Conservation (phyloP, 805 yeast genomes). For the Pichia membranifaciens region DNA sequence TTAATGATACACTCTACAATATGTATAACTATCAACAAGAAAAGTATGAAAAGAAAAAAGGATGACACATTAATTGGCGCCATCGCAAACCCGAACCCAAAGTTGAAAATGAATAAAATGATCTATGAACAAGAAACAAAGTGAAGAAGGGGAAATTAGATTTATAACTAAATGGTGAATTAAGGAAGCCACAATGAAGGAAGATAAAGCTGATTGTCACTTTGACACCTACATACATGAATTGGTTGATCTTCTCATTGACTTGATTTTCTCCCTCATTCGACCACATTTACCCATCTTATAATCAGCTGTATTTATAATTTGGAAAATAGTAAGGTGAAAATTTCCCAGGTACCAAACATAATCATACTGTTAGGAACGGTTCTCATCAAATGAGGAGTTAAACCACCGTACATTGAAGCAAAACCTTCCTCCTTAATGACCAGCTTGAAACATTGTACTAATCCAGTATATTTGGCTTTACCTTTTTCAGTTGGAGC, state of each 20-base stretch:
- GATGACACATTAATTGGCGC: neutral
- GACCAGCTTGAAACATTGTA: slow-evolving; percentile 82
- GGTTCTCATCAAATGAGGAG: slow-evolving; percentile 93
- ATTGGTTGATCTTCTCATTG: too few relatives aligned
- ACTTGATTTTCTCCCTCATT: too few relatives aligned
- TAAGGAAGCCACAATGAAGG: neutral
- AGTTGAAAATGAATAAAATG: neutral
- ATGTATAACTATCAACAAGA: too few relatives aligned
- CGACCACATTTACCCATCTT: too few relatives aligned
- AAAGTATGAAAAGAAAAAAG: neutral
- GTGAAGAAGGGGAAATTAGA: too few relatives aligned
- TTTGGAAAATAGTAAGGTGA: slow-evolving; percentile 49
- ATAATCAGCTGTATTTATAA: slow-evolving; percentile 10
- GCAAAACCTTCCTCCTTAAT: slow-evolving; percentile 87
- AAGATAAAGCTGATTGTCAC: too few relatives aligned
- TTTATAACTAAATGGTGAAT: too few relatives aligned
- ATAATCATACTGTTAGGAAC: slow-evolving; percentile 97
- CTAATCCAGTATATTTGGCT: slow-evolving; percentile 82
- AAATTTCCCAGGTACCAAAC: slow-evolving; percentile 98
- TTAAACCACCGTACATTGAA: slow-evolving; percentile 94
- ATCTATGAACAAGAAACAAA: neutral
- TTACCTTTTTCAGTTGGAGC: slow-evolving; percentile 68
- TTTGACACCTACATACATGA: too few relatives aligned
- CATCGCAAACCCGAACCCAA: neutral
- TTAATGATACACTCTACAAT: too few relatives aligned